These are phyloP conservation scores for Cladophialophora chaetospira DNA, from an alignment of 2,329 filamentous ascomycete species.

Conservation along the genomic window DNA sequence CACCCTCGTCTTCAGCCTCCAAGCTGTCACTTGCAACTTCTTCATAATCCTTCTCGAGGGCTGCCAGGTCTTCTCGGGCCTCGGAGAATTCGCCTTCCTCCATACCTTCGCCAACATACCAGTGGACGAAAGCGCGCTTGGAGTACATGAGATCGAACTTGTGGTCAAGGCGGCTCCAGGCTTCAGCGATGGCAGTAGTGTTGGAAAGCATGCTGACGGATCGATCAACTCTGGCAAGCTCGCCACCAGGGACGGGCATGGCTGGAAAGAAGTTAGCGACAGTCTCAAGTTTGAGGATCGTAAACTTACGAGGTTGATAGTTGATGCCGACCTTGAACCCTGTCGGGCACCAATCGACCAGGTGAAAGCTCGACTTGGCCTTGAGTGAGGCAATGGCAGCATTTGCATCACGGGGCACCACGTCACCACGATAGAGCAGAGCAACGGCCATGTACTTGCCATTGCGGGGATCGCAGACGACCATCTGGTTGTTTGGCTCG, in stretches of 20 bases:
- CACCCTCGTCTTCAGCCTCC: conserved; percentile 58
- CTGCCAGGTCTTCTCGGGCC: conserved; percentile 81
- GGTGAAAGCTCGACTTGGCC: conserved; percentile 64
- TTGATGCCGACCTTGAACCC: conserved; percentile 71
- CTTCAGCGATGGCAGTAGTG: conserved; percentile 67
- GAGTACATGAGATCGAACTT: conserved; percentile 72
- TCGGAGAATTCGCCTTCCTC: conserved; percentile 89
- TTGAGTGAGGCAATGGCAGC: conserved; percentile 63
- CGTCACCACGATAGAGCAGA: conserved; percentile 67
- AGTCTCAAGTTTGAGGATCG: neutral
- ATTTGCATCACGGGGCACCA: conserved; percentile 63
- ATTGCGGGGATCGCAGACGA: conserved; percentile 66
- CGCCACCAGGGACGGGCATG: conserved; percentile 54
- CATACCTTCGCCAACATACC: conserved; percentile 86
- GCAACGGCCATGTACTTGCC: conserved; percentile 71
- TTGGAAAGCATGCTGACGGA: conserved; percentile 66
- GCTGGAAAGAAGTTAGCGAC: conserved; percentile 33
- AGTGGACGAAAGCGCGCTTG: conserved; percentile 70
- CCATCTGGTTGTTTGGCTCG: conserved; percentile 70
- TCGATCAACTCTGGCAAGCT: conserved; percentile 57
- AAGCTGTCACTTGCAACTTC: conserved; percentile 72
- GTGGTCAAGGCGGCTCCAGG: conserved; percentile 65
- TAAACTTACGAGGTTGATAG: conserved; percentile 55
- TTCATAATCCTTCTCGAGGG: conserved; percentile 83
- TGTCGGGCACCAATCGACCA: conserved; percentile 70